Evolutionary conservation across 2,329 filamentous ascomycete genomes (phyloP).

Genomic region (Ophiostoma triangulosporum): DNA sequence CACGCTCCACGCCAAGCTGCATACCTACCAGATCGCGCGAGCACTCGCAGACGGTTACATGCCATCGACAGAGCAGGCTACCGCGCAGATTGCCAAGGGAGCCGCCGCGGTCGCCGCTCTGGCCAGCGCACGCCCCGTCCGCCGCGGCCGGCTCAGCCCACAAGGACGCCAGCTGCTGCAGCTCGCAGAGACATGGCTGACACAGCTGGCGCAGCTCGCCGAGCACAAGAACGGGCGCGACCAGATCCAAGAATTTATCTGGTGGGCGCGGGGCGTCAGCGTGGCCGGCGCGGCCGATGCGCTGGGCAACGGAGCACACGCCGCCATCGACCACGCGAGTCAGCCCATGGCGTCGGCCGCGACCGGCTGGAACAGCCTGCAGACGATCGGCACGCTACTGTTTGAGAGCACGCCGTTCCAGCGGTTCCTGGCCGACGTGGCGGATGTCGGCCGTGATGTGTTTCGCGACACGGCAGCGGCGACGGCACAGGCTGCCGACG

Average conservation of each 20-base stretch:
- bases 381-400: slow-evolving; percentile 71
- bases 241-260: slow-evolving; percentile 84
- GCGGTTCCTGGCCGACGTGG: slow-evolving; percentile 68
- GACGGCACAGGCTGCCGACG: slow-evolving; percentile 59
- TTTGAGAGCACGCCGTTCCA: slow-evolving; percentile 86
- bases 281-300: slow-evolving; percentile 47
- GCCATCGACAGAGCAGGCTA: slow-evolving; percentile 77
- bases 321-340: background rate
- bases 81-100: slow-evolving; percentile 53
- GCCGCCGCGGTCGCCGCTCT: slow-evolving; percentile 30
- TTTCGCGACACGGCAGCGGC: slow-evolving; percentile 77
- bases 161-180: slow-evolving; percentile 62
- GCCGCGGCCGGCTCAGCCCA: slow-evolving; percentile 54
- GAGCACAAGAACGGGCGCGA: slow-evolving; percentile 71
- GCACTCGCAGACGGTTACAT: slow-evolving; percentile 76
- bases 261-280: slow-evolving; percentile 56
- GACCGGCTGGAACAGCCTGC: slow-evolving; percentile 46
- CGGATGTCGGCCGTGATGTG: slow-evolving; percentile 66
- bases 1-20: slow-evolving; percentile 74
- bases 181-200: slow-evolving; percentile 59
- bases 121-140: background rate
- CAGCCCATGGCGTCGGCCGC: slow-evolving; percentile 53
- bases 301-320: slow-evolving; percentile 17
- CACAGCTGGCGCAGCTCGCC: slow-evolving; percentile 62
- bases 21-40: slow-evolving; percentile 81